Evolutionary conservation across 169 alveolate species (phyloP).

Genomic region (Cryptosporidium meleagridis): DNA sequence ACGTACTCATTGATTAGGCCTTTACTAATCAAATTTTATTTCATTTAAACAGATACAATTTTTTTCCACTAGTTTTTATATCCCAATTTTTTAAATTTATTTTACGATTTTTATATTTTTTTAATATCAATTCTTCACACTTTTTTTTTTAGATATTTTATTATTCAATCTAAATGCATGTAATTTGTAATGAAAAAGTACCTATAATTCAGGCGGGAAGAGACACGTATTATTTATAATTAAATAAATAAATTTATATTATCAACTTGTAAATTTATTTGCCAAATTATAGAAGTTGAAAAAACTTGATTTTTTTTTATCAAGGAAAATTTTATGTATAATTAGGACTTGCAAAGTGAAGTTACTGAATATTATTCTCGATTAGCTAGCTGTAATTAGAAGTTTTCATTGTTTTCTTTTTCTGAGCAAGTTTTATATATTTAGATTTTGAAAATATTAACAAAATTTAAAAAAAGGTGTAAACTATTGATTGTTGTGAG

Average conservation of each 20-base stretch:
- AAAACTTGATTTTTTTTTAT: neutral
- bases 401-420: too few relatives aligned
- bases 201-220: constrained; percentile 48
- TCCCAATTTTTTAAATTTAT: neutral
- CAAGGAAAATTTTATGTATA: neutral
- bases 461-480: too few relatives aligned
- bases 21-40: neutral
- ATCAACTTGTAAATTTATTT: neutral
- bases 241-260: neutral
- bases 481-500: too few relatives aligned
- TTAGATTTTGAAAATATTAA: too few relatives aligned
- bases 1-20: constrained; percentile 23
- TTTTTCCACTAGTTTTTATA: neutral
- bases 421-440: too few relatives aligned
- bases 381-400: too few relatives aligned
- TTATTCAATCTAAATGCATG: constrained; percentile 47
- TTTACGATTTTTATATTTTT: constrained; percentile 4
- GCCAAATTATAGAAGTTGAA: neutral
- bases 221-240: constrained; percentile 40
- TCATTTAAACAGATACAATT: neutral
- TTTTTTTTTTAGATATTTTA: constrained; percentile 16
- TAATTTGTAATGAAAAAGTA: constrained; percentile 22
- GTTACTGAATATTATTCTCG: too few relatives aligned
- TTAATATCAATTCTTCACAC: constrained; percentile 24
- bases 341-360: neutral